Evolutionary conservation across 345 rosid genomes (phyloP).

Genomic region (Murraya paniculata): DNA sequence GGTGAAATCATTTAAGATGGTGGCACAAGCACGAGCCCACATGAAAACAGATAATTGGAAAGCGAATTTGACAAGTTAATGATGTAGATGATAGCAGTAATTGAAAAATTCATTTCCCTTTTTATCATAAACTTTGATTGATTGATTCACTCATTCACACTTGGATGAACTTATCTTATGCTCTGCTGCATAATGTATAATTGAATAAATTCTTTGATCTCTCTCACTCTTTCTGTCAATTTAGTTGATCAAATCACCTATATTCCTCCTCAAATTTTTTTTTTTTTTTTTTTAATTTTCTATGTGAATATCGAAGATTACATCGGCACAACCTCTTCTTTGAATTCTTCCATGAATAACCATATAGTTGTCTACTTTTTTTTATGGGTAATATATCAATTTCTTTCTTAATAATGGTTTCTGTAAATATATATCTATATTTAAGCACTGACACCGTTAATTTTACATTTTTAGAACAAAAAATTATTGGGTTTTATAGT

Average conservation of each 20-base stretch:
- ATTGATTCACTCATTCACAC: background rate
- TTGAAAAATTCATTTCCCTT: background rate
- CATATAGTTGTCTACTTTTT: too few relatives aligned
- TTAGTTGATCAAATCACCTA: background rate
- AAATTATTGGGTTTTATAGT: too few relatives aligned
- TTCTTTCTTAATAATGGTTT: too few relatives aligned
- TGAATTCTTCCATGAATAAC: too few relatives aligned
- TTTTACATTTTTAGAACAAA: too few relatives aligned
- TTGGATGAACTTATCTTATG: background rate
- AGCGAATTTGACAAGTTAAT: background rate
- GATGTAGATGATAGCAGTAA: background rate
- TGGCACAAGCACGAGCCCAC: background rate
- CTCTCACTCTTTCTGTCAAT: background rate
- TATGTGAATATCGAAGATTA: too few relatives aligned
- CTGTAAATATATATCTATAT: too few relatives aligned
- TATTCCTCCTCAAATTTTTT: too few relatives aligned
- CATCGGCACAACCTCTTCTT: too few relatives aligned
- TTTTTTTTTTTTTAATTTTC: too few relatives aligned
- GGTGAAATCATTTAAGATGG: background rate
- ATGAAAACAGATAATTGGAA: background rate
- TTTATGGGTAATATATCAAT: too few relatives aligned
- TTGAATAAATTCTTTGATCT: background rate
- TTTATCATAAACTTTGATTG: background rate
- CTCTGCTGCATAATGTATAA: background rate
- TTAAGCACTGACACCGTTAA: too few relatives aligned